Base-by-base conservation (phyloP, 2,329 filamentous ascomycete species). In the Dryadomyces quercus-mongolicae region DNA sequence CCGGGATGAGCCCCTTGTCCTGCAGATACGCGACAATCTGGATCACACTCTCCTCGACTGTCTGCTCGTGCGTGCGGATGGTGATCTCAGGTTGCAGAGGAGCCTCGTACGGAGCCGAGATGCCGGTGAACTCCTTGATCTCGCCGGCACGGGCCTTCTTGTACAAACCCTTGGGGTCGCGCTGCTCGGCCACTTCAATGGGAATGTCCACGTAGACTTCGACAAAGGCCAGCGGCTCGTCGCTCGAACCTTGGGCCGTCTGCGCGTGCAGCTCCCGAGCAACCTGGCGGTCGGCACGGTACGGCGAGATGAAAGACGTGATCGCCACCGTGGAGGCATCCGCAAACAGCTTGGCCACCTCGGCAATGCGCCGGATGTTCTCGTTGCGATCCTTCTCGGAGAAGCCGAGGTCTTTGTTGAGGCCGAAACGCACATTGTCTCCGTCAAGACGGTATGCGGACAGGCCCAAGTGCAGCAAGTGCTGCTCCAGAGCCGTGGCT, bases 351-450 rank as follows among this genome's bases (percentile, higher is more conserved):
- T 95, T 95, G 58, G 93, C 90, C 45, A 97, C 77, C 77, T 98
- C 92, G 54, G 88, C 89, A 65, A 98, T 96, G 60, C 93, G 84
- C 57, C 93, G 84, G 67, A 98, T 98, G 75, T 98, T 98, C 78
- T 98, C 93, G 68, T 92, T 94, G 63, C 93, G 84, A 75, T 96
- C 91, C 66, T 83, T 82, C 67, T 95, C 92, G 60, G 82, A 86
- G 76, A 97, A 98, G 16, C 92, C 92, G 12, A 98, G 80, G 74
- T 97, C 92, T 73, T 94, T 95, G 82, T 97, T 98, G 62, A 98
- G 79, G 16, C 93, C 93, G 74, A 97, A 96, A 58, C 93, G 92
- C 61, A 98, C 86, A 72, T 98, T 98, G 80, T 98, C 93, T 65
- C 92, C 93, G 71, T 98, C 93, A 34, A 98, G 84, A 53, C 93